Evolutionary conservation across 352 stramenopile genomes (phyloP), one percentile per base, ranked within the genome.

Genomic region (Phytophthora idaei): DNA sequence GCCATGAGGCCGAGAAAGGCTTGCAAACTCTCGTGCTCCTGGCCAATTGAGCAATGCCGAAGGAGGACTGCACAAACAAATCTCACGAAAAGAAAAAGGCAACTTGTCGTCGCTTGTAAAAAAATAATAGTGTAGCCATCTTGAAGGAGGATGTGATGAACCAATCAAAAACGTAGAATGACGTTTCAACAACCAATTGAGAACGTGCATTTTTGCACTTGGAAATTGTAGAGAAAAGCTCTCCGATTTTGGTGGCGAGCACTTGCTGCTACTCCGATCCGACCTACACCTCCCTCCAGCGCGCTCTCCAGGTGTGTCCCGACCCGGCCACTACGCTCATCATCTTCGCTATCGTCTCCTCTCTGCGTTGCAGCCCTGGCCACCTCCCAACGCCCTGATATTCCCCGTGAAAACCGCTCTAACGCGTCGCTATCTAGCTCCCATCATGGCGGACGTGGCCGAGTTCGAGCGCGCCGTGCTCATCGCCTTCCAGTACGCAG

Each of bases 401-500:
- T 57, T 57, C 7, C 17, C 1, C 28, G 11, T 4, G 3, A 50
- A 56, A 57, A 10, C 15, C 1, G 3, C 11, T 45, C 45, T 66
- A n/a, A 52, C 44, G 34, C 60, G 12, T 25, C 15, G 11, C 7
- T 59, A 50, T 58, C 46, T 57, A 44, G 32, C 27, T 60, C n/a
- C 48, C 36, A 63, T 28, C 34, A 77, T 74, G 61, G 47, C 37
- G 17, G 70, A 74, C 53, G 47, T 84, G 53, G 69, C 71, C 21
- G 81, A 91, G 67, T 89, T 94, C 48, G 87, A 94, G 63, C 78
- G 83, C 56, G 87, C 87, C 2, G 84, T 95, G 55, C 69, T 90
- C 12, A 88, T 82, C 56, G 87, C 85, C 34, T 95, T 95, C 76
- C 81, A 95, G 69, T 93, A 89, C 67, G 85, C 87, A 7, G 74